Base-by-base conservation (phyloP, 2,329 filamentous ascomycete species). In the Trichoderma arundinaceum region DNA sequence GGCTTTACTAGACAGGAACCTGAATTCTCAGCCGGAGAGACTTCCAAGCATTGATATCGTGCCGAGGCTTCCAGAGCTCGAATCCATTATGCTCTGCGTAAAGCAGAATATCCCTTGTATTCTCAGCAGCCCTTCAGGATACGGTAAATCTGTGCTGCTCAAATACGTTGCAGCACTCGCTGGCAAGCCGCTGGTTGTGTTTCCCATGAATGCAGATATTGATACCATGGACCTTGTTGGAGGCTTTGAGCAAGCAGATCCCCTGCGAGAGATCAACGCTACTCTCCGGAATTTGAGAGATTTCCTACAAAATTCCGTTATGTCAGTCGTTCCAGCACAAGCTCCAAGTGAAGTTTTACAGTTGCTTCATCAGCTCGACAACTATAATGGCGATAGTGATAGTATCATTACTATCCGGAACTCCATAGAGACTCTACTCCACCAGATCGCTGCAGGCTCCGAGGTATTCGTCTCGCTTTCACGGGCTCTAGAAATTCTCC, bases 211-310 rank as follows among this genome's bases (percentile, higher is more conserved):
- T 74, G 90, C 94, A 7, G 96, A 99, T 72, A 91, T 97, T 51
- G 95, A 99, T 76, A 94, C 94, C 0, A 97, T 97, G 88, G 95
- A 99, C 77, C 86, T 99, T 64, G 92, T 99, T 65, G 95, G 95
- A 73, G 95, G 95, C 0, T 99, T 97, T 74, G 95, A 99, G 76
- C 95, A 99, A 77, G 89, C 92, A 17, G 95, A 99, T 74, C 88
- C 92, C 22, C 83, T 90, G 59, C 86, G 94, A 64, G 87, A 91
- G 68, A 81, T 92, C 4, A 88, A 90, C 62, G 80, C 82, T n/a
- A 73, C 77, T 12, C 74, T 88, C 33, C 80, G 85, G 54, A 72
- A 72, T 38, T 74, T 91, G 12, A 79, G 80, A 12, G 73, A 79
- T 6, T 84, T 84, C 64, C 73, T 90, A 17, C 84, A 87, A 63